phyloP scores from a whole-genome alignment of 148 eudicot species.

The Beta vulgaris region DNA sequence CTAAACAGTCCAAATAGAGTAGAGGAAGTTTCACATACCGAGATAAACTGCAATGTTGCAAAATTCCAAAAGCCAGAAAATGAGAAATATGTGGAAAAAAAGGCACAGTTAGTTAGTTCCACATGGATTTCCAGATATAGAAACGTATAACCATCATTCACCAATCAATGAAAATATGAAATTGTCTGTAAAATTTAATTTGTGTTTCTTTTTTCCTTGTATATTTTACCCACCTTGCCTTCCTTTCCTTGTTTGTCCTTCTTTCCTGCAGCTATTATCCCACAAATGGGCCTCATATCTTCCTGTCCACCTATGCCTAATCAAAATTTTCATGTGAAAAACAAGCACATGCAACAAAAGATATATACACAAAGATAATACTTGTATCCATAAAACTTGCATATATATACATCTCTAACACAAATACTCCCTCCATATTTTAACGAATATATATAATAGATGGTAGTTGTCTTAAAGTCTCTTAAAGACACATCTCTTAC shows the following conservation, averaged over 20 bases:
- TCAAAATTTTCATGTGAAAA: neutral
- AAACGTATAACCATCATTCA: neutral
- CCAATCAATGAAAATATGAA: neutral
- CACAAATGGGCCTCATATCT: constrained; percentile 90
- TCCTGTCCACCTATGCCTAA: constrained; percentile 87
- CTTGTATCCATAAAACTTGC: too few species aligned
- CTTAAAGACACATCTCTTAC: too few species aligned
- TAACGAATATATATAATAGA: too few species aligned
- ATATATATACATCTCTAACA: too few species aligned
- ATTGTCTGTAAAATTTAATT: too few species aligned
- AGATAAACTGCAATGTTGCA: constrained; percentile 46
- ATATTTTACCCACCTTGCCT: constrained; percentile 82
- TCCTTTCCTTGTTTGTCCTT: constrained; percentile 90
- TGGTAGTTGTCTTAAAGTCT: too few species aligned
- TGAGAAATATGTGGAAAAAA: neutral
- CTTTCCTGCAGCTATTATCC: constrained; percentile 86
- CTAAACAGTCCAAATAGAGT: neutral
- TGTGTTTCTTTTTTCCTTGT: too few species aligned
- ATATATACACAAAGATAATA: too few species aligned
- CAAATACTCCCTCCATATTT: too few species aligned
- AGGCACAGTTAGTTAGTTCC: constrained; percentile 14
- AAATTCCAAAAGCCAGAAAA: constrained; percentile 8
- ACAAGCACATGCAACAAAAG: neutral
- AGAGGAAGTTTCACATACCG: constrained; percentile 25
- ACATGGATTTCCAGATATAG: neutral